Conservation (phyloP, 1,284 basidiomycete genomes). For the Trametes pubescens region DNA sequence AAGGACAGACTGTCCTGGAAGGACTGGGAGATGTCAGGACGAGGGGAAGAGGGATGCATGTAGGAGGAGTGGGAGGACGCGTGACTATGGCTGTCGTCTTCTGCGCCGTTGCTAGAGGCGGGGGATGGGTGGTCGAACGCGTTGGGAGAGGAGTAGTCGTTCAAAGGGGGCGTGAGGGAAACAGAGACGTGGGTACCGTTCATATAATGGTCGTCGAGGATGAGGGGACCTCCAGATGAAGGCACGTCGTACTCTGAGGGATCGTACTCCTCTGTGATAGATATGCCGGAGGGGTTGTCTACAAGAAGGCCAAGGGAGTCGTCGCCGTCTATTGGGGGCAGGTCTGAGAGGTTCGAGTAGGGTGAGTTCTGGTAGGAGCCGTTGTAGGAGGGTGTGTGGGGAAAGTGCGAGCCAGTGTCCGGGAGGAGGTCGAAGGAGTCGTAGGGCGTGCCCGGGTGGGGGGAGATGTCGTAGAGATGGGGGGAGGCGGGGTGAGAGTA, state of each 20-base stretch:
- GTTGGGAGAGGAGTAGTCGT: conserved; percentile 50
- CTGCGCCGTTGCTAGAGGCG: conserved; percentile 60
- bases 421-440: conserved; percentile 48
- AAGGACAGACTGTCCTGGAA: conserved; percentile 66
- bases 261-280: conserved; percentile 62
- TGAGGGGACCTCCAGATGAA: conserved; percentile 55
- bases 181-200: conserved; percentile 50
- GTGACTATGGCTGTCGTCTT: conserved; percentile 58
- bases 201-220: conserved; percentile 65
- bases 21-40: conserved; percentile 61
- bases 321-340: conserved; percentile 58
- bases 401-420: conserved; percentile 44
- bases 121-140: conserved; percentile 70
- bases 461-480: conserved; percentile 38
- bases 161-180: conserved; percentile 48
- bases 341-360: conserved; percentile 71
- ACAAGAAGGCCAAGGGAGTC: conserved; percentile 52
- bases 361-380: conserved; percentile 70
- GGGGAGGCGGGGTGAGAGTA: conserved; percentile 36
- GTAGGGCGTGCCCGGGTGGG: conserved; percentile 41
- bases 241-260: conserved; percentile 73
- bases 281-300: conserved; percentile 46
- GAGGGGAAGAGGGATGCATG: conserved; percentile 56
- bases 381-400: conserved; percentile 61
- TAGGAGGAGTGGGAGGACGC: conserved; percentile 74